Evolutionary conservation across 768 basidiomycete species (phyloP), one percentile per base, ranked within the genome.

Genomic region (Mycena galopus): DNA sequence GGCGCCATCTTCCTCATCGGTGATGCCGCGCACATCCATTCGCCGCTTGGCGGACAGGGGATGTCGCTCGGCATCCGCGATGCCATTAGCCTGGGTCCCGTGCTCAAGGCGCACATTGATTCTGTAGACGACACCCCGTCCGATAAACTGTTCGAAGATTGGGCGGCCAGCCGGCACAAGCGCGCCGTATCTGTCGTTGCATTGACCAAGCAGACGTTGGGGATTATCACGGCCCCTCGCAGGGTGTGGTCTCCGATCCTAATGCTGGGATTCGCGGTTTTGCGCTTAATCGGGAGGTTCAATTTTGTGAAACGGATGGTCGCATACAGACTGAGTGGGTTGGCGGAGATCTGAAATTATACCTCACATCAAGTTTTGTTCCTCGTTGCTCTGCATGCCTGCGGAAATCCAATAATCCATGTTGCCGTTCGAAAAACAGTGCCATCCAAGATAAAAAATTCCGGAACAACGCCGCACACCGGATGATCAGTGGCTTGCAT

Each of bases 51-150:
- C 3, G 89, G 89, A 1, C 88, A 89, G 64, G 89, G 89, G 14
- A 88, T 90, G 88, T 89, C 89, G 71, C 83, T 90, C 21, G 87
- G 89, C 11, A 78, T 90, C 25, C 83, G 88, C 21, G 89, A 90
- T 69, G 88, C 86, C 9, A 77, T 88, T 25, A 79, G 81, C 59
- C 82, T 89, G 3, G 88, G 84, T 8, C 81, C 84, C 19, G 83
- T 76, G 12, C 77, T 90, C 39, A 77, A 4, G 66, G 76, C 47
- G 69, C 65, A 16, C 35, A 67, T n/a, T 61, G 75, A 25, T 29
- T 53, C 47, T 25, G n/a, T 3, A 1, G 19, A 16, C 51, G 70
- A 27, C 63, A 75, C 29, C 23, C 69, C 8, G 74, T 75, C 76
- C 0, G 84, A 87, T 42, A 73, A 35, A 37, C 74, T 82, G 32